Evolutionary conservation across 2,329 filamentous ascomycete genomes (phyloP).

Genomic region (Beauveria bassiana): DNA sequence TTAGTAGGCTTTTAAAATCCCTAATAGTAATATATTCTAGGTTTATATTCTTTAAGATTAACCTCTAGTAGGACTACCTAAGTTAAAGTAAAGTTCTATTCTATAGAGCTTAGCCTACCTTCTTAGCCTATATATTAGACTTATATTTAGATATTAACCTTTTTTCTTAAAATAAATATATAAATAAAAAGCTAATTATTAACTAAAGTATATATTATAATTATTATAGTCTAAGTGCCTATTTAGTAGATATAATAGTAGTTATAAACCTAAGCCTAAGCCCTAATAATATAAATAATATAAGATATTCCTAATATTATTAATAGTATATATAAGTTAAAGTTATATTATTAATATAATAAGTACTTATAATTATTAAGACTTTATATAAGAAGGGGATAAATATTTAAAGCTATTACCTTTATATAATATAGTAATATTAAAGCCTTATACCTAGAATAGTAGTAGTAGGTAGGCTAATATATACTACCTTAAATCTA

Average conservation of each 20-base stretch:
- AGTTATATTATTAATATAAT: neutral
- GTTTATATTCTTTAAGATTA: neutral
- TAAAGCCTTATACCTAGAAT: neutral
- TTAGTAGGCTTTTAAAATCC: neutral
- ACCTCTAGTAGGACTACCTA: neutral
- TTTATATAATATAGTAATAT: neutral
- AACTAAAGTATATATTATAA: neutral
- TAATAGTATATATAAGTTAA: neutral
- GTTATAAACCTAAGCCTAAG: neutral
- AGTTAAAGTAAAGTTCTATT: neutral
- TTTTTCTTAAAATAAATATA: neutral
- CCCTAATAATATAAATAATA: neutral
- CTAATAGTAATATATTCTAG: neutral
- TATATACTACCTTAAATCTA: neutral
- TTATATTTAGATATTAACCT: neutral
- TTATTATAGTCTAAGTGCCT: neutral
- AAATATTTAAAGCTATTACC: conserved; percentile 1
- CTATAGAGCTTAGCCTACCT: neutral
- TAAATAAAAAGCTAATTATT: neutral
- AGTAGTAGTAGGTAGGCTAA: neutral
- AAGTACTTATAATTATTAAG: neutral
- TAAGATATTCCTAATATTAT: neutral
- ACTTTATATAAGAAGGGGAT: neutral
- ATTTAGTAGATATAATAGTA: neutral
- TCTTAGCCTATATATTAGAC: neutral